A percentile compares a stretch with the other conserved stretches of the same genome.
Evolutionary conservation across 345 rosid species (phyloP).

Genomic region (Linum usitatissimum): DNA sequence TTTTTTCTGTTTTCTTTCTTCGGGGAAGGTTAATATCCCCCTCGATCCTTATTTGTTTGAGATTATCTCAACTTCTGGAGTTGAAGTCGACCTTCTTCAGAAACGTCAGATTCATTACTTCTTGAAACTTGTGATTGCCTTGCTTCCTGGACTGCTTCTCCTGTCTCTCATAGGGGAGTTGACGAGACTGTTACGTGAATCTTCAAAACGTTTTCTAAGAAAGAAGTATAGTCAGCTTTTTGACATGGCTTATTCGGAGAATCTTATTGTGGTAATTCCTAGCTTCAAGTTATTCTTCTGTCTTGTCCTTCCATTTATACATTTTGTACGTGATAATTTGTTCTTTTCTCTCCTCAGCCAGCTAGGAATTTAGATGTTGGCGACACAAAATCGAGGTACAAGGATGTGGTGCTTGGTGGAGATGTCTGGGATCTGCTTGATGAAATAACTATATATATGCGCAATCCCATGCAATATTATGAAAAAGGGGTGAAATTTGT

Average conservation of each 20-base stretch:
- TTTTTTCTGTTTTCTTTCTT: constrained; percentile 3
- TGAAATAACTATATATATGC: constrained; percentile 91
- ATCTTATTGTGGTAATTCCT: constrained; percentile 64
- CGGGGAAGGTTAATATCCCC: constrained; percentile 76
- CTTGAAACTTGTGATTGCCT: constrained; percentile 66
- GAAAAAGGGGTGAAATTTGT: constrained; percentile 77
- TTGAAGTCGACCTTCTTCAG: constrained; percentile 93
- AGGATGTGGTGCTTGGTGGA: constrained; percentile 93
- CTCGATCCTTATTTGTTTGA: constrained; percentile 90
- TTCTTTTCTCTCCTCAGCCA: constrained; percentile 37
- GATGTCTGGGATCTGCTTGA: constrained; percentile 99
- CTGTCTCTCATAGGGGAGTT: constrained; percentile 73
- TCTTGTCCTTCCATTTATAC: constrained; percentile 14
- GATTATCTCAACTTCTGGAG: constrained; percentile 70
- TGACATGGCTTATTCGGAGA: constrained; percentile 90
- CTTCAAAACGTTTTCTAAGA: constrained; percentile 75
- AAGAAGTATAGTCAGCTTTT: constrained; percentile 80
- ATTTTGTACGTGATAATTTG: constrained; percentile 9
- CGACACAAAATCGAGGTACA: constrained; percentile 77
- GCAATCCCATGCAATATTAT: constrained; percentile 87
- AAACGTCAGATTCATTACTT: constrained; percentile 82
- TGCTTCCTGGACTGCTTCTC: constrained; percentile 71
- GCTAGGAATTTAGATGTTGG: constrained; percentile 55
- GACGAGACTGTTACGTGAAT: constrained; percentile 65
- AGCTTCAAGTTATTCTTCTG: constrained; percentile 9